These are phyloP conservation scores for Tulasnella sp. DNA, from an alignment of 768 basidiomycete species.

Conservation along the genomic window DNA sequence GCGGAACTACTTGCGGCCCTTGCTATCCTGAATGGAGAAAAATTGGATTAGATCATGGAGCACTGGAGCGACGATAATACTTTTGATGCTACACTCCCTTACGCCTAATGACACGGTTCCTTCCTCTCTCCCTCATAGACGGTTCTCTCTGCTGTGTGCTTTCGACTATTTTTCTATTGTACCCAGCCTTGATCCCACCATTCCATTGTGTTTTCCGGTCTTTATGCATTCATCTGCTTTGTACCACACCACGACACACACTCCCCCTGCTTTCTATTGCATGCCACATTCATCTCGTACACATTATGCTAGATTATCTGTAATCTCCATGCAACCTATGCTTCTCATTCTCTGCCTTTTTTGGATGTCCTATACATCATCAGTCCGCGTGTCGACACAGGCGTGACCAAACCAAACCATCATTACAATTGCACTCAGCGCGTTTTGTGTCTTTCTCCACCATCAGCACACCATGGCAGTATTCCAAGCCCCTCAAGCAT, in stretches of 20 bases:
- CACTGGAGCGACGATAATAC: background rate
- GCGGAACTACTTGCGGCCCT: slow-evolving; percentile 74
- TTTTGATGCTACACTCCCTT: background rate
- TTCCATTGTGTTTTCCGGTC: slow-evolving; percentile 1
- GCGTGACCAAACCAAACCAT: background rate
- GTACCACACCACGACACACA: background rate
- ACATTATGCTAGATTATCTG: background rate
- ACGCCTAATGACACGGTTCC: slow-evolving; percentile 1
- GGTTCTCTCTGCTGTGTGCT: background rate
- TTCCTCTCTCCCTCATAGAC: background rate
- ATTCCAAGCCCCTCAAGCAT: slow-evolving; percentile 6
- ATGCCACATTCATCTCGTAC: background rate
- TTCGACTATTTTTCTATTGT: background rate
- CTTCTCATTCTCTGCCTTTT: background rate
- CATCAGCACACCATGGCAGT: background rate
- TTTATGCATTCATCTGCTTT: slow-evolving; percentile 4
- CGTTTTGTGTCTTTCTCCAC: background rate
- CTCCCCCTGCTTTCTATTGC: slow-evolving; percentile 2
- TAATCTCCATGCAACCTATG: background rate
- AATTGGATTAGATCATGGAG: background rate
- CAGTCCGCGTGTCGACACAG: too few species aligned
- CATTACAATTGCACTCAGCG: background rate
- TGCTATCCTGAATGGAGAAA: slow-evolving; percentile 32
- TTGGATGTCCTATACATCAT: slow-evolving; percentile 1
- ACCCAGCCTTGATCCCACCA: background rate